Conservation (phyloP, 768 basidiomycete species). For the Tricholoma hemisulphureum region DNA sequence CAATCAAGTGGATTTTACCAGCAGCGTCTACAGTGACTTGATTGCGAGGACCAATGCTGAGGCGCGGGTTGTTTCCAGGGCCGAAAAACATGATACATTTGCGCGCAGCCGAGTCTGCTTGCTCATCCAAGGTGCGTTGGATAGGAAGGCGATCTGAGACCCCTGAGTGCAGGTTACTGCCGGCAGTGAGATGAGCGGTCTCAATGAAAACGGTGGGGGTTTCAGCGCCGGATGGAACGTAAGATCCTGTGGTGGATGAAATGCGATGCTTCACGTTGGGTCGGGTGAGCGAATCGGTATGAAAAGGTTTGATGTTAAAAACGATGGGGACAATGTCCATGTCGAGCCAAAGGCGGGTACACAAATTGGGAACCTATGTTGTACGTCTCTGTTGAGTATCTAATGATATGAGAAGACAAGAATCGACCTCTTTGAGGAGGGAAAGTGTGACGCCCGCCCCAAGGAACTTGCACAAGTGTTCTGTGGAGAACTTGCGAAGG, state of each 20-base stretch:
- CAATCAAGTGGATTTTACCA: slow-evolving; percentile 82
- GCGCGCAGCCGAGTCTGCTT: slow-evolving; percentile 83
- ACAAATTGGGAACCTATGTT: slow-evolving; percentile 70
- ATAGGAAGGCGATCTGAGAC: slow-evolving; percentile 64
- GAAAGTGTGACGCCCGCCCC: slow-evolving; percentile 75
- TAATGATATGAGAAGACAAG: slow-evolving; percentile 10
- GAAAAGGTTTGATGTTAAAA: slow-evolving; percentile 82
- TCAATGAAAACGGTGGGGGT: slow-evolving; percentile 73
- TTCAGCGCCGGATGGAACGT: slow-evolving; percentile 72
- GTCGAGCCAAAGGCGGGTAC: slow-evolving; percentile 81
- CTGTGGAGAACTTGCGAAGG: slow-evolving; percentile 67
- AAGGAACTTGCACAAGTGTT: slow-evolving; percentile 84
- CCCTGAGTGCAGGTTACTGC: slow-evolving; percentile 42
- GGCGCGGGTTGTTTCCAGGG: slow-evolving; percentile 79
- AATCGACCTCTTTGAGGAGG: slow-evolving; percentile 64
- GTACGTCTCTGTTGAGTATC: slow-evolving; percentile 17
- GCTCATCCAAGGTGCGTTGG: slow-evolving; percentile 75
- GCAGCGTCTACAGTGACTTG: slow-evolving; percentile 86
- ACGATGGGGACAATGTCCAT: slow-evolving; percentile 82
- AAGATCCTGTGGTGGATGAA: slow-evolving; percentile 76
- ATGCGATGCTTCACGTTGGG: slow-evolving; percentile 82
- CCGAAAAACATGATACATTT: slow-evolving; percentile 84
- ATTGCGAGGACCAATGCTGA: slow-evolving; percentile 79
- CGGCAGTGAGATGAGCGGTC: slow-evolving; percentile 46
- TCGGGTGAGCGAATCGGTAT: slow-evolving; percentile 74